These are phyloP conservation scores for Colletotrichum gloeosporioides DNA, from an alignment of 2,329 filamentous ascomycete species.

Conservation along the genomic window DNA sequence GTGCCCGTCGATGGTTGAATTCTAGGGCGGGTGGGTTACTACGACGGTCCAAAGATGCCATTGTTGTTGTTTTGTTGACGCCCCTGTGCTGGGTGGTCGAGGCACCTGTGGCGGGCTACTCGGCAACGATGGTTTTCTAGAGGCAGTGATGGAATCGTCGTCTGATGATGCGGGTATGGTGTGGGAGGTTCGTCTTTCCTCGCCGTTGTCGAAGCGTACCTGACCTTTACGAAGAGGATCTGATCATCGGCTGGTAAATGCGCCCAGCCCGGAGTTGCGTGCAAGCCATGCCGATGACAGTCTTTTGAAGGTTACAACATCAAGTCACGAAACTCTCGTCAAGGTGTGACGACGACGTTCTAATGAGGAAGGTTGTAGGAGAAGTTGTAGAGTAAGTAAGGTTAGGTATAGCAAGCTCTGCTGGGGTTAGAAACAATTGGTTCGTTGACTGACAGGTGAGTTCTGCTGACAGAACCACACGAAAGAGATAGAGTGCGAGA, in stretches of 20 bases:
- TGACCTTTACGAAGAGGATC: background rate
- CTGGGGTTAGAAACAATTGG: background rate
- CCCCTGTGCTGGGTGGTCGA: background rate
- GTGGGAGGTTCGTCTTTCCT: background rate
- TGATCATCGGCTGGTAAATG: background rate
- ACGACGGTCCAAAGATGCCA: background rate
- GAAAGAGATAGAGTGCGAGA: background rate
- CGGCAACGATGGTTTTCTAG: background rate
- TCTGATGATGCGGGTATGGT: background rate
- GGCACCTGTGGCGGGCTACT: background rate
- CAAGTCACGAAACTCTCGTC: background rate
- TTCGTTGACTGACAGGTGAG: background rate
- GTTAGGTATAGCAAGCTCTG: background rate
- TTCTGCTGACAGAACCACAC: background rate
- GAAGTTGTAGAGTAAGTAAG: background rate
- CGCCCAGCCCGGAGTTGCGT: background rate
- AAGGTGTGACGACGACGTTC: background rate
- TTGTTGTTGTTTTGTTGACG: background rate
- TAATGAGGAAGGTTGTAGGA: background rate
- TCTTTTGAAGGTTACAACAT: background rate
- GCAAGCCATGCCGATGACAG: background rate
- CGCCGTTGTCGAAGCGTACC: background rate
- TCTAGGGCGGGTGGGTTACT: background rate
- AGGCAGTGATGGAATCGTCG: background rate
- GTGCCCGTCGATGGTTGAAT: background rate